Conservation (phyloP, 352 stramenopile genomes). For the Globisporangium recalcitrans region DNA sequence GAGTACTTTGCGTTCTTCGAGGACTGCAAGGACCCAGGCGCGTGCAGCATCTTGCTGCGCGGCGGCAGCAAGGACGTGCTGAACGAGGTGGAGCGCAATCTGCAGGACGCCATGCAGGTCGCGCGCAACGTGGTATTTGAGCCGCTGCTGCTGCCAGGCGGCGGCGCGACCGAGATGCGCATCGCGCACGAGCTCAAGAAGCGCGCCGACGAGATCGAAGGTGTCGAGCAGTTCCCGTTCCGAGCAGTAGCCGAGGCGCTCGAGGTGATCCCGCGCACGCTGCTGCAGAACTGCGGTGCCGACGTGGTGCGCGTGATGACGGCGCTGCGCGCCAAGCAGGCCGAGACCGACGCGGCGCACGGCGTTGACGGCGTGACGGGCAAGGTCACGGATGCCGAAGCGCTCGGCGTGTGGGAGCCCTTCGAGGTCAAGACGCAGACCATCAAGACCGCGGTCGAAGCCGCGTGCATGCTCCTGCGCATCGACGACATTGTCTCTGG, state of each 20-base stretch:
- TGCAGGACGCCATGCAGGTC: constrained; percentile 99
- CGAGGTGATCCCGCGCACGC: constrained; percentile 98
- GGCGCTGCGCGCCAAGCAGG: constrained; percentile 92
- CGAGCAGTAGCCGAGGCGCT: constrained; percentile 96
- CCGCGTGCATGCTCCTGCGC: constrained; percentile 95
- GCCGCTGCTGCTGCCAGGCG: constrained; percentile 92
- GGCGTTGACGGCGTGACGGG: constrained; percentile 83
- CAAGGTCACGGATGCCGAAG: constrained; percentile 92
- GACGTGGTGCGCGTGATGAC: constrained; percentile 98
- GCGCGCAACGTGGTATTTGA: constrained; percentile 99
- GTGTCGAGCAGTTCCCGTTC: constrained; percentile 97
- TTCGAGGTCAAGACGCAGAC: constrained; percentile 99
- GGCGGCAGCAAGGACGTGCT: constrained; percentile 99
- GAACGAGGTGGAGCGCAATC: constrained; percentile 99
- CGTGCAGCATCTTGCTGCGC: constrained; percentile 97
- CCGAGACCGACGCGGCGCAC: constrained; percentile 69
- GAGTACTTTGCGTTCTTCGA: constrained; percentile 99
- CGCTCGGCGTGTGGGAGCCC: constrained; percentile 98
- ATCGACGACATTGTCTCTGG: constrained; percentile 99
- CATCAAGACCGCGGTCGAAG: constrained; percentile 99
- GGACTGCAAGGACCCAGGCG: constrained; percentile 97
- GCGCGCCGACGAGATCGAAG: constrained; percentile 88
- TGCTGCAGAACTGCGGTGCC: constrained; percentile 99
- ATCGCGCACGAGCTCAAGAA: constrained; percentile 94
- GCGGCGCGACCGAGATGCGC: constrained; percentile 98